phyloP scores from a whole-genome alignment of 208 protist species.

The Trichomonas tenax region DNA sequence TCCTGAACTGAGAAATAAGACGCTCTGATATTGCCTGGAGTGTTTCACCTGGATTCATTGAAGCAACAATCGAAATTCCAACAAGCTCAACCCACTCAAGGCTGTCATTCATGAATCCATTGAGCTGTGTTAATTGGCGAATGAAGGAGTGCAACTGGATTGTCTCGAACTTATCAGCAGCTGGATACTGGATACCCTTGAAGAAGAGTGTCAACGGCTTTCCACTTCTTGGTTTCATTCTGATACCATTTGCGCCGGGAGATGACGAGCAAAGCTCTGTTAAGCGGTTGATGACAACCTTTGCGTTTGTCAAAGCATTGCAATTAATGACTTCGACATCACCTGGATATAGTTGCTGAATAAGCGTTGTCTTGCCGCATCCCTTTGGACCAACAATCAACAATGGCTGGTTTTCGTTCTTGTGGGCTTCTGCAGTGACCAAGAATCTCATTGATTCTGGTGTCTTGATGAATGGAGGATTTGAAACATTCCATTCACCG shows the following conservation, averaged over 20 bases:
- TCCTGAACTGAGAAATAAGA: not conserved
- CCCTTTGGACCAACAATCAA: conserved; percentile 3
- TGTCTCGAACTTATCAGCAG: conserved; percentile 86
- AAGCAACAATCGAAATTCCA: not conserved
- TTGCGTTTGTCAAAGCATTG: not conserved
- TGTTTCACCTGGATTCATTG: not conserved
- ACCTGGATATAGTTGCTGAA: not conserved
- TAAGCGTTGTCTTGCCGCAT: not conserved
- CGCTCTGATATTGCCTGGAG: not conserved
- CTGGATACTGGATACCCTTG: conserved; percentile 80
- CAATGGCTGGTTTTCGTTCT: not conserved
- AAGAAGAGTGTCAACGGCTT: conserved; percentile 63
- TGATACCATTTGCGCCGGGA: not conserved
- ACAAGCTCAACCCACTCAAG: not conserved
- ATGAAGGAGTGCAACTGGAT: conserved; percentile 83
- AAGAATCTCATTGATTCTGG: not conserved
- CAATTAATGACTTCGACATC: conserved; percentile 7
- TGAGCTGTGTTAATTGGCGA: conserved; percentile 63
- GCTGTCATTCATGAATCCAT: not conserved
- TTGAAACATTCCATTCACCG: not conserved
- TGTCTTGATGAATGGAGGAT: not conserved
- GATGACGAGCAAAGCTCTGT: not conserved
- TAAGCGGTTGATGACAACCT: not conserved
- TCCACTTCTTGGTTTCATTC: conserved; percentile 25
- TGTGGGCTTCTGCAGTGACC: not conserved